Conservation (phyloP, 139 green algal species). For the Marvania coccoides region DNA sequence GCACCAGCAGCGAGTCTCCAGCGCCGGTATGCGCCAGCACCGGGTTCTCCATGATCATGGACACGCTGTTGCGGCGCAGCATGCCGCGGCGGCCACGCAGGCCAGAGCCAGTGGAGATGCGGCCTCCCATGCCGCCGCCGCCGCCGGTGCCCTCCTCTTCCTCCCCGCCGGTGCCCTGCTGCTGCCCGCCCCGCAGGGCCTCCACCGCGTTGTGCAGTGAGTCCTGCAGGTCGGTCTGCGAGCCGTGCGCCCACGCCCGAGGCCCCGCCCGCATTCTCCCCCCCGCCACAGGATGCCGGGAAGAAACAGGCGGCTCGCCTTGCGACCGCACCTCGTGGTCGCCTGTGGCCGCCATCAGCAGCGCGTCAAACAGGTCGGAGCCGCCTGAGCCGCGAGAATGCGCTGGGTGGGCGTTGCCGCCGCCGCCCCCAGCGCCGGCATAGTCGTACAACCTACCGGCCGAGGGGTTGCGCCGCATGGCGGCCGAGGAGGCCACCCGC, state of each 20-base stretch:
- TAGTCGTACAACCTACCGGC: conserved; percentile 6
- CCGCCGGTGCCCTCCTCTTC: conserved; percentile 19
- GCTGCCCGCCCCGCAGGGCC: conserved; percentile 35
- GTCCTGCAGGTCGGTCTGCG: conserved; percentile 6
- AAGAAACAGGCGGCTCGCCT: conserved; percentile 45
- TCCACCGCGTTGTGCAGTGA: conserved; percentile 63
- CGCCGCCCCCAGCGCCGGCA: neutral
- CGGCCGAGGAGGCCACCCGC: neutral
- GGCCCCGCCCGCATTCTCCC: conserved; percentile 35
- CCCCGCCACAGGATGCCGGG: conserved; percentile 16
- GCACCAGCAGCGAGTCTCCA: conserved; percentile 10
- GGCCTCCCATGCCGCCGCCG: neutral
- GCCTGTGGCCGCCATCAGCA: conserved; percentile 70
- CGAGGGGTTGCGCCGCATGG: conserved; percentile 8
- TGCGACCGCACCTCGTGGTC: conserved; percentile 7
- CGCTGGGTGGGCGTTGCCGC: conserved; percentile 15
- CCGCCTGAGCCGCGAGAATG: conserved; percentile 26
- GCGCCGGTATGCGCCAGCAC: conserved; percentile 32
- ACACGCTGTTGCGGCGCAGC: conserved; percentile 30
- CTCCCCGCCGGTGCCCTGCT: conserved; percentile 23
- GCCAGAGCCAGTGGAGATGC: neutral
- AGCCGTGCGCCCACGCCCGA: neutral
- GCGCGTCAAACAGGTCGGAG: conserved; percentile 67
- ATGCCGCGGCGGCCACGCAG: conserved; percentile 18
- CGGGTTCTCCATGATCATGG: conserved; percentile 43